Evolutionary conservation across 2,329 filamentous ascomycete genomes (phyloP).

Genomic region (Trichoderma endophyticum): DNA sequence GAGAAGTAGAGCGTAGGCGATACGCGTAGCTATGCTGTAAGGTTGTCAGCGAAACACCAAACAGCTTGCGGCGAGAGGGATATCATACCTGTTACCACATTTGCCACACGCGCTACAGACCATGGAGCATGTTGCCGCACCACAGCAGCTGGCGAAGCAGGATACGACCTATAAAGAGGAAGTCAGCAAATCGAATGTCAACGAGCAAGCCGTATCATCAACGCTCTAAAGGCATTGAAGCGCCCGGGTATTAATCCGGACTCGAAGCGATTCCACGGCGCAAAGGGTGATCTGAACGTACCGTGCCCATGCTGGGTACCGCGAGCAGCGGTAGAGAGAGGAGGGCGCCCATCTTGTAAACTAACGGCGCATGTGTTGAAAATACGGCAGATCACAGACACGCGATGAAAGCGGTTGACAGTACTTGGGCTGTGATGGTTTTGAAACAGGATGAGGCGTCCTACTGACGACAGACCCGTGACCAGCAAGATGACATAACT

Average conservation of each 20-base stretch:
- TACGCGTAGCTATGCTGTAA: slow-evolving; percentile 84
- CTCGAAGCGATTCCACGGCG: neutral
- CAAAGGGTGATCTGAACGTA: slow-evolving; percentile 47
- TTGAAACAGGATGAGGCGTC: slow-evolving; percentile 8
- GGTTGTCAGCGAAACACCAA: neutral
- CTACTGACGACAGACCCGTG: neutral
- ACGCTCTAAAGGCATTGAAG: neutral
- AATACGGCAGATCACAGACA: neutral
- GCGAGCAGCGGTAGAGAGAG: slow-evolving; percentile 87
- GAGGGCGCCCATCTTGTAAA: slow-evolving; percentile 73
- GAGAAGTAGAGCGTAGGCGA: slow-evolving; percentile 91
- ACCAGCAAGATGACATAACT: slow-evolving; percentile 13
- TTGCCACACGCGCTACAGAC: slow-evolving; percentile 95
- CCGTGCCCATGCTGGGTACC: slow-evolving; percentile 79
- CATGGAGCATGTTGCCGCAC: slow-evolving; percentile 92
- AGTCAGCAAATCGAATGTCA: neutral
- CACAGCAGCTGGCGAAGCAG: slow-evolving; percentile 86
- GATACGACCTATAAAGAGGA: slow-evolving; percentile 60
- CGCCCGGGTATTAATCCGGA: neutral
- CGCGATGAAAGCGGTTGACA: neutral
- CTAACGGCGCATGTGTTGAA: neutral
- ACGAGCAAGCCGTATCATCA: neutral
- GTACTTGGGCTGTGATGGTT: neutral
- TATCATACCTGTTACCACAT: slow-evolving; percentile 80
- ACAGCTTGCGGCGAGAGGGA: neutral